These are phyloP conservation scores for Sherardia arvensis DNA, from an alignment of 257 asterid genomes.

Conservation along the genomic window DNA sequence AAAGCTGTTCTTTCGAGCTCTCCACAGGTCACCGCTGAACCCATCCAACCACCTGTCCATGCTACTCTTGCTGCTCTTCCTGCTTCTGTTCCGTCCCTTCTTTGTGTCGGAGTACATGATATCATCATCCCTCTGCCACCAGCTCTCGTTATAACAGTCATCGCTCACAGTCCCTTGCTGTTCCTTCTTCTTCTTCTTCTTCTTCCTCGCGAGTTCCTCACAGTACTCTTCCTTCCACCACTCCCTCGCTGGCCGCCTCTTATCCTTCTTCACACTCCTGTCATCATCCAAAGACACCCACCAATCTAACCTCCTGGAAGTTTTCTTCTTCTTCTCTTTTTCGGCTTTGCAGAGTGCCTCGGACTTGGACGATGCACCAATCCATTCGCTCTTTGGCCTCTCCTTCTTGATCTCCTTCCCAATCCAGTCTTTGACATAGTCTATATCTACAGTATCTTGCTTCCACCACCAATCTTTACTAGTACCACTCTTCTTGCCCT, in stretches of 20 bases:
- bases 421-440: constrained; percentile 96
- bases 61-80: constrained; percentile 56
- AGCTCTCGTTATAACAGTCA: constrained; percentile 36
- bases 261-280: constrained; percentile 58
- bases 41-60: constrained; percentile 96
- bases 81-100: constrained; percentile 51
- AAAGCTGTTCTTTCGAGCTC: constrained; percentile 48
- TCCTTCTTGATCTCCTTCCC: constrained; percentile 88
- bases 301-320: constrained; percentile 69
- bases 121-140: constrained; percentile 68
- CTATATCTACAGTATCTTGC: constrained; percentile 64
- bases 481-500: constrained; percentile 55
- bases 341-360: constrained; percentile 30
- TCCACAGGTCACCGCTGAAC: constrained; percentile 76
- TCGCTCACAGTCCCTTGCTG: constrained; percentile 40
- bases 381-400: constrained; percentile 74
- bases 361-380: constrained; percentile 57
- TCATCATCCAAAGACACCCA: constrained; percentile 88
- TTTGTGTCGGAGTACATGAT: constrained; percentile 24
- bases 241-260: constrained; percentile 90
- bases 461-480: constrained; percentile 99
- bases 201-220: constrained; percentile 86
- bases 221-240: constrained; percentile 99
- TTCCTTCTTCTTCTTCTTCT: constrained; percentile 55
- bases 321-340: constrained; percentile 46